A percentile compares a stretch with the other conserved stretches of the same genome.
Evolutionary conservation across 805 yeast genomes (phyloP).

Genomic region (Wickerhamiella sorbophila): DNA sequence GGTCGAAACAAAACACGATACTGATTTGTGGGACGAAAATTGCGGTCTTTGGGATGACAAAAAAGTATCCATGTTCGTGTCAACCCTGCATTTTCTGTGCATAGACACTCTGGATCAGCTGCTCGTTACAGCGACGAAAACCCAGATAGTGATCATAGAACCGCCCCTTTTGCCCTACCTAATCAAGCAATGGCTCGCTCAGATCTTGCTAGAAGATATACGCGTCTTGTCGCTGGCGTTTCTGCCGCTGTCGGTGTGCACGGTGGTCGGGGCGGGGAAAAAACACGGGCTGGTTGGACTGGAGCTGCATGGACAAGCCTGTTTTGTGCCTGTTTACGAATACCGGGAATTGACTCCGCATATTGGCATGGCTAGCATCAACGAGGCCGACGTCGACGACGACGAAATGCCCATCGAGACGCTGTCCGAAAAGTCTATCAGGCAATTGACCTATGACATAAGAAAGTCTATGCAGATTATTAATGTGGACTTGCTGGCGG

Average conservation of each 20-base stretch:
- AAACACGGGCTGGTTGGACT: slow-evolving; percentile 7
- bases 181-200: slow-evolving; percentile 10
- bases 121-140: slow-evolving; percentile 8
- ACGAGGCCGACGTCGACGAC: neutral
- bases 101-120: slow-evolving; percentile 7
- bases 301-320: slow-evolving; percentile 1
- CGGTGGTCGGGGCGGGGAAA: slow-evolving; percentile 7
- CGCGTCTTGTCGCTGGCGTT: slow-evolving; percentile 13
- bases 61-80: neutral
- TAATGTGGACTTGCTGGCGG: neutral
- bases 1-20: neutral
- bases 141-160: slow-evolving; percentile 14
- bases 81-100: slow-evolving; percentile 7
- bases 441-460: neutral
- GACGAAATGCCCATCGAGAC: neutral
- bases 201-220: slow-evolving; percentile 9
- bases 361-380: neutral
- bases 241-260: slow-evolving; percentile 15
- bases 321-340: slow-evolving; percentile 17
- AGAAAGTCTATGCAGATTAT: neutral
- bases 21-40: neutral
- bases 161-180: slow-evolving; percentile 15
- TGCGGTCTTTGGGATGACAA: neutral
- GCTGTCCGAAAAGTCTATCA: neutral
- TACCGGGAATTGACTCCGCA: slow-evolving; percentile 15